Evolutionary conservation across 352 stramenopile genomes (phyloP).

Genomic region (Phytopythium vexans): DNA sequence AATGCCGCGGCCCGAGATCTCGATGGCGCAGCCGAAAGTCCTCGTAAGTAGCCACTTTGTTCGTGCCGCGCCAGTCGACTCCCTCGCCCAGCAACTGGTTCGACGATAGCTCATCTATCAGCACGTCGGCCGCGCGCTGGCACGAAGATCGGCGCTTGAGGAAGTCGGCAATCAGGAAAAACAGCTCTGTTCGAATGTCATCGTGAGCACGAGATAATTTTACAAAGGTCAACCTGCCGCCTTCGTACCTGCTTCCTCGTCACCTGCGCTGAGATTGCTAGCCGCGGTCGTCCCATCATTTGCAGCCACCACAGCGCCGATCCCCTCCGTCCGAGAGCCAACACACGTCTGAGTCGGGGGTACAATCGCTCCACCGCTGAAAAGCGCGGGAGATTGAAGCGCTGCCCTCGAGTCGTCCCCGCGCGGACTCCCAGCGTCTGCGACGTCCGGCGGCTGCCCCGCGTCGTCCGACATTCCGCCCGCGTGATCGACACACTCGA

Average conservation of each 20-base stretch:
- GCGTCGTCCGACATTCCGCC: no score
- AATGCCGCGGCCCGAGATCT: conserved; percentile 58
- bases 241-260: no score
- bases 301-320: neutral
- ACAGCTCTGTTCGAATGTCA: conserved; percentile 44
- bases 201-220: neutral
- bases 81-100: conserved; percentile 51
- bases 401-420: no score
- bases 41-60: conserved; percentile 53
- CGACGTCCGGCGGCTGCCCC: no score
- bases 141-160: conserved; percentile 66
- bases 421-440: no score
- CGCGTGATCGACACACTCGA: no score
- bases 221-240: no score
- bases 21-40: conserved; percentile 76
- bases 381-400: no score
- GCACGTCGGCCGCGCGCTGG: conserved; percentile 47
- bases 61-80: conserved; percentile 63
- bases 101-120: conserved; percentile 67
- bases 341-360: neutral
- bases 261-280: no score
- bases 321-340: neutral
- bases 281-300: neutral
- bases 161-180: conserved; percentile 86
- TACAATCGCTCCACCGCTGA: neutral